Evolutionary conservation across 106 monocot species (phyloP), one percentile per base, ranked within the genome.

Genomic region (Dioscorea zingiberensis): DNA sequence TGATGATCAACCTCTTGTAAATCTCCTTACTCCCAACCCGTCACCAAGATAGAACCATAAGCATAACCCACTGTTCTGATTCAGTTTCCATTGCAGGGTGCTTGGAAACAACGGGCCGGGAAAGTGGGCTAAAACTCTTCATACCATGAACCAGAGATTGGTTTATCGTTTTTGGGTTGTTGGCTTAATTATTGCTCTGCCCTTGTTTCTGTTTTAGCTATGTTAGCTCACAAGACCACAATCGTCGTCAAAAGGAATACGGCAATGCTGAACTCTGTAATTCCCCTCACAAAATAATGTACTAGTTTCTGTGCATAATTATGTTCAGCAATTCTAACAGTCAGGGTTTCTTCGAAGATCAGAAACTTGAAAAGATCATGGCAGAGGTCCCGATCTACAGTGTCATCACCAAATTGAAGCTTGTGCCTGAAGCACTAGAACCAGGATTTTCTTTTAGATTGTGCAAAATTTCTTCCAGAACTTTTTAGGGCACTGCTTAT

Each of bases 1-100:
- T 24, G 94, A 94, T 57, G 71, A 87, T 29, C 83, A 87, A 48
- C 84, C 84, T 62, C 84, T 85, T 62, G 94, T 94, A 85, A 82
- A 55, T 53, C 61, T 44, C 49, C 69, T 67, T 15, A 22, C 56
- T 38, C 12, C 18, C 10, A 56, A 16, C 15, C 12, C 21, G 17
- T 53, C 63, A 14, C 65, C 47, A 65, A 26, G 9, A 44, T 47
- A 25, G 15, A 17, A 24, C 23, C 53, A 21, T 59, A 4, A 24
- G 0, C 47, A 4, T 57, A 25, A 4, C 27, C 19, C 18, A 3
- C 26, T 4, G 21, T 45, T 14, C 22, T 71, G 14, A 17, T 26
- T 62, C 28, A 1, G 15, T 56, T 5, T 23, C n/a, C 23, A 24
- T 22, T 21, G 23, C 56, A 56, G 56, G 22, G 56, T 56, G 56